Conservation (phyloP, 1,284 basidiomycete species). For the Wolfiporia cocos region DNA sequence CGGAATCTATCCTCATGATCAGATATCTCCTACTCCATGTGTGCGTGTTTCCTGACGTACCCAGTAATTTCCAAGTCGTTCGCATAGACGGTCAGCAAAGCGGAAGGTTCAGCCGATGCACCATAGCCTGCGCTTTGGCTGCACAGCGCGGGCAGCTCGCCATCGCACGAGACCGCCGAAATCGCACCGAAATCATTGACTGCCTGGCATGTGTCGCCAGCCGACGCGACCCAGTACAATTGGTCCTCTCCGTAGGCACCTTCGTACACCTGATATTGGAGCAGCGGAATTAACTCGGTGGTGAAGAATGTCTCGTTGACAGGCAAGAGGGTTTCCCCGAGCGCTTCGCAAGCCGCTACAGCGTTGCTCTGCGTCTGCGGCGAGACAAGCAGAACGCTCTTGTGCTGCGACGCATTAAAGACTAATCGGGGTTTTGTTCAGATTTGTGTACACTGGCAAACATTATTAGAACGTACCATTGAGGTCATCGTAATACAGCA, state of each 20-base stretch:
- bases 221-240: slow-evolving; percentile 24
- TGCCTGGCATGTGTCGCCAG: slow-evolving; percentile 16
- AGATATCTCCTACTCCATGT: background rate
- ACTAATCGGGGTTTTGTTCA: slow-evolving; percentile 7
- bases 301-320: slow-evolving; percentile 21
- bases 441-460: background rate
- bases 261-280: slow-evolving; percentile 22
- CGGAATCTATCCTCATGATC: slow-evolving; percentile 20
- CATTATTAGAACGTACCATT: slow-evolving; percentile 14
- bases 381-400: slow-evolving; percentile 20
- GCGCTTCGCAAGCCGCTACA: slow-evolving; percentile 14
- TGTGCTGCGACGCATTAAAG: slow-evolving; percentile 15
- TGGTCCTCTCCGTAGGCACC: slow-evolving; percentile 14
- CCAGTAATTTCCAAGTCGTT: slow-evolving; percentile 21
- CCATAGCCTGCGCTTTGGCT: slow-evolving; percentile 20
- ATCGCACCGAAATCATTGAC: slow-evolving; percentile 20
- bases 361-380: slow-evolving; percentile 13
- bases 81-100: slow-evolving; percentile 17
- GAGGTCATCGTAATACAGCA: slow-evolving; percentile 25
- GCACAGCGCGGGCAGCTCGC: slow-evolving; percentile 22
- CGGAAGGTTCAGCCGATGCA: slow-evolving; percentile 14
- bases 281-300: slow-evolving; percentile 18
- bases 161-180: slow-evolving; percentile 15
- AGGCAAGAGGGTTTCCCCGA: slow-evolving; percentile 23
- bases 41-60: slow-evolving; percentile 12